Evolutionary conservation across 176 grass and related monocot species (phyloP), one percentile per base, ranked within the genome.

Genomic region (Raddia guianensis): DNA sequence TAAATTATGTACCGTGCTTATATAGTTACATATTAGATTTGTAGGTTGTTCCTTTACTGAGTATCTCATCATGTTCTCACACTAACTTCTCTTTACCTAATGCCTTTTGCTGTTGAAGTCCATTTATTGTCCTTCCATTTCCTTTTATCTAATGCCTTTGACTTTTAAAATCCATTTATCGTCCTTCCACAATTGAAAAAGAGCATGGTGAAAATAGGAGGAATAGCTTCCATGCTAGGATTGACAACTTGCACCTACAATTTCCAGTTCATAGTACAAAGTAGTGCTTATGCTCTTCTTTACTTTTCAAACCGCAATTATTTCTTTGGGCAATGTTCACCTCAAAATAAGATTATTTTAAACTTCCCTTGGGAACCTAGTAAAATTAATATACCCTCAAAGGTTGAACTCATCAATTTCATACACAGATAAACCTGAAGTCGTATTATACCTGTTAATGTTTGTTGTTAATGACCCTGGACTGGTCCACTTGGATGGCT

Each of bases 241-340:
- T 85, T 77, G 34, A 63, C 9, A 69, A 63, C 54, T n/a, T 20
- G 5, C 76, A 62, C 53, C 33, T 81, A 7, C 33, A 20, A 19
- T n/a, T 66, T 86, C 42, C 10, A 68, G 18, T 77, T 34, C 14
- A 51, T 63, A 49, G 45, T 62, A 64, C 18, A 9, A 63, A 54
- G 18, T 43, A 73, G 27, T 56, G 50, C 37, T 73, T 78, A 33
- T 78, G 54, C 16, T 27, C 75, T 0, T 40, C 9, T 21, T 49
- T 37, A 40, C 6, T 19, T 58, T 45, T 19, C 6, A 59, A 21
- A 58, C 37, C 44, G 12, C 64, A 44, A 43, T 57, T 74, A 14
- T 1, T 78, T n/a, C 8, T 63, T 44, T 51, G 35, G 54, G 35
- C 19, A 51, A 18, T 85, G 66, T 1, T 7, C 49, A 46, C 9